Evolutionary conservation across 345 rosid species (phyloP), one percentile per base, ranked within the genome.

Genomic region (Populus davidiana): DNA sequence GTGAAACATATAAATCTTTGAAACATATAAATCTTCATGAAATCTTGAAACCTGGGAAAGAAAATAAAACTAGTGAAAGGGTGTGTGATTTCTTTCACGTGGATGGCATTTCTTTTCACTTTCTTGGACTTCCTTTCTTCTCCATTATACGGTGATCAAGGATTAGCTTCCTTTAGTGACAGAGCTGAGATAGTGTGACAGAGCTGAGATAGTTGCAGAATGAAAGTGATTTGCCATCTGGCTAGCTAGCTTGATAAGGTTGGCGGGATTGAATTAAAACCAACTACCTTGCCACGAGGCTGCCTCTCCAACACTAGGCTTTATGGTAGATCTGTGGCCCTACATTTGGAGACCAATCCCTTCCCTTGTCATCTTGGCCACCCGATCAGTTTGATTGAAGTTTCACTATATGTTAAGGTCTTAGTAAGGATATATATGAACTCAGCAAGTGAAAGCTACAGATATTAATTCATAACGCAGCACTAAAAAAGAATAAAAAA

Each of bases 241-340:
- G 41, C 41, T 38, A 65, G 68, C 68, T 70, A 65, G 68, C 68
- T 70, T 67, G 63, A 66, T 21, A 49, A 66, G 31, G 77, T 63
- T 74, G 69, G 76, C 67, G 68, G 68, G 38, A 39, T 59, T 59
- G 36, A 59, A 73, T 27, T 65, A 33, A 6, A 64, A 74, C 31
- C 69, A 65, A 47, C 43, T 6, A 65, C 35, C 16, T 14, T 3
- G 67, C 76, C n/a, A 65, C 43, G 43, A 43, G 77, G 61, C 69
- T 21, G 7, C 36, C 59, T 18, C 27, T 31, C n/a, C 68, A 31
- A 33, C 68, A 5, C 20, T 1, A 18, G 35, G 20, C 67, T 12
- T n/a, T 8, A 23, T 17, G 36, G 6, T 72, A 35, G 23, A 62
- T 74, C 69, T 18, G 2, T 33, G 41, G 31, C 71, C 77, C 59